Conservation (phyloP, 306 rosid genomes). For the Cicer bijugum region DNA sequence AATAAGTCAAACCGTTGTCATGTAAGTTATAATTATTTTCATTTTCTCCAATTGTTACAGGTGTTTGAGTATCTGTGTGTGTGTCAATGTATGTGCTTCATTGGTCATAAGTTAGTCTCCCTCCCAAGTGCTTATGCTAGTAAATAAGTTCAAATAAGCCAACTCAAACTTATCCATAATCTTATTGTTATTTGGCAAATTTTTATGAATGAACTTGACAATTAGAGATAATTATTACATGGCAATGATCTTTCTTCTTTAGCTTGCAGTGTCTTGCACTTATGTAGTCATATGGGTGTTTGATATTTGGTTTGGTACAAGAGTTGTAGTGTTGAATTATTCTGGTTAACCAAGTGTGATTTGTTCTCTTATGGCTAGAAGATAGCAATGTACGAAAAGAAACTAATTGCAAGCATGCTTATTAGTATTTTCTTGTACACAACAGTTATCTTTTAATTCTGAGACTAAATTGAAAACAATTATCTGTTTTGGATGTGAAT, state of each 20-base stretch:
- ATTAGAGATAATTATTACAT: not conserved
- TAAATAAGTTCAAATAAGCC: too few relatives aligned
- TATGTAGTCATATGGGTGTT: too few relatives aligned
- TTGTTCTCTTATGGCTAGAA: not conserved
- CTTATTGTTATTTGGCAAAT: slow-evolving; percentile 1
- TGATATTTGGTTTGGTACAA: not conserved
- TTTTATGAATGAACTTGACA: not conserved
- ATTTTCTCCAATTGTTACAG: too few relatives aligned
- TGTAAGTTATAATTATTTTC: too few relatives aligned
- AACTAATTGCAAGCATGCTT: not conserved
- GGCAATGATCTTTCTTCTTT: not conserved
- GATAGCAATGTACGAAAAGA: not conserved
- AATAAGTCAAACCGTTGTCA: too few relatives aligned
- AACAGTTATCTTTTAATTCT: not conserved
- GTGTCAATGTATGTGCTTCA: too few relatives aligned
- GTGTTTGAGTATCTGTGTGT: too few relatives aligned
- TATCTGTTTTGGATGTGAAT: too few relatives aligned
- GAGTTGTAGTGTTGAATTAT: not conserved
- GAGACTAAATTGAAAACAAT: not conserved
- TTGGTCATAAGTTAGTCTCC: too few relatives aligned
- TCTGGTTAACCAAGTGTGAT: not conserved
- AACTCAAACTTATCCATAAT: not conserved
- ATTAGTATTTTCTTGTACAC: not conserved
- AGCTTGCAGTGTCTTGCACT: not conserved
- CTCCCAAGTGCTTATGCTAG: too few relatives aligned